Base-by-base conservation (phyloP, 2,329 filamentous ascomycete genomes). In the Elsinoe necatrix region DNA sequence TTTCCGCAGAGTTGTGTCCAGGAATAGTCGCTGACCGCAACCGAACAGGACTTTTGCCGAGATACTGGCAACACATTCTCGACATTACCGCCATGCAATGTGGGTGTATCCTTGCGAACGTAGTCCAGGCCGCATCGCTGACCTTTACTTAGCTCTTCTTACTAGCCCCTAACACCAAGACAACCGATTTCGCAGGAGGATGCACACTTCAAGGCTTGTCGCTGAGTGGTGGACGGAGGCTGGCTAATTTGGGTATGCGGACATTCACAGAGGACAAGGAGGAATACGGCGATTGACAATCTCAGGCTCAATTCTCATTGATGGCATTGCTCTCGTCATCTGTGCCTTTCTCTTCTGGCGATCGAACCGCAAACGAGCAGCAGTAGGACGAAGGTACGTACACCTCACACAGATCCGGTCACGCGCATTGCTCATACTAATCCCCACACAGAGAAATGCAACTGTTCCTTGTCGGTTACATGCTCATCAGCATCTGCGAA, bases 381-480 rank as follows among this genome's bases (percentile, higher is more conserved):
- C 93, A 57, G 93, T 98, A 48, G 93, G 93, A 59, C 80, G 93
- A 75, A 87, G 90, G 90, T 95, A 74, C 60, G 90, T 95, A 74
- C 60, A 27, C 41, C 41, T 11, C 11, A 5, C 23, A 31, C 18
- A 16, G 25, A 29, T 52, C 21, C 27, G 27, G 9, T 29, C 27
- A 29, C 9, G 27, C 27, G 27, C 27, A 29, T 29, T 29, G 4
- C 27, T 4, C 27, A 27, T 20, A 25, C 21, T 23, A 39, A n/a
- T 23, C 48, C 27, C 9, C 2, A 9, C 34, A 57, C 67, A 95
- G 93, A 71, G 93, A 98, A 73, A 97, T 98, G 82, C 93, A 98
- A 78, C 67, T 96, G 31, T 97, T 98, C 74, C 81, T 98, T 52
- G 61, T 88, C 41, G 85, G 87, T 52, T 98, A 89, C 70, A 86